Percentiles rank a stretch among this genome's conserved stretches.
Conservation (phyloP, 208 protist genomes). For the Angomonas ambiguus region DNA sequence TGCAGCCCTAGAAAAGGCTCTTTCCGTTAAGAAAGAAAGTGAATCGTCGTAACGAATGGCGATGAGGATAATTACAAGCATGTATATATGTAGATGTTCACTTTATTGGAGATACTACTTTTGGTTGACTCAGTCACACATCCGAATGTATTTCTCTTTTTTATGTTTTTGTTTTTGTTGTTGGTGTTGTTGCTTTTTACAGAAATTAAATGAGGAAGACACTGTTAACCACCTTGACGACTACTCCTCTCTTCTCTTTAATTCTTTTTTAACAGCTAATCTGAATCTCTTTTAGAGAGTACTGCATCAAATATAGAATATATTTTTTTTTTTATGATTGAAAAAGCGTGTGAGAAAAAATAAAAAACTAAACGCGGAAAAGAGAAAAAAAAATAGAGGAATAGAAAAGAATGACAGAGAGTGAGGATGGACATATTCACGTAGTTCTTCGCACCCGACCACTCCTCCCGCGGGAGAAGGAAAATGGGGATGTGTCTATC, state of each 20-base stretch:
- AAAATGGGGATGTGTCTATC: slow-evolving; percentile 25
- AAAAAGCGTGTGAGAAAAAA: slow-evolving; percentile 1
- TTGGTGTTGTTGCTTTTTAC: no score
- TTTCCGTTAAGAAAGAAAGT: slow-evolving; percentile 30
- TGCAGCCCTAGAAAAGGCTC: slow-evolving; percentile 46
- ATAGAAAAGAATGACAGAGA: neutral
- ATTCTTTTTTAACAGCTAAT: neutral
- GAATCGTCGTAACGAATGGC: neutral
- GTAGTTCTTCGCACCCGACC: slow-evolving; percentile 65
- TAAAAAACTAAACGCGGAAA: neutral
- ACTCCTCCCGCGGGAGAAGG: slow-evolving; percentile 47
- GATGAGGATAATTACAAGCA: neutral
- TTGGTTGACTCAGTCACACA: neutral
- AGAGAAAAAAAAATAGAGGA: neutral
- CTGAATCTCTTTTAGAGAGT: neutral
- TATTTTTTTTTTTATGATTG: slow-evolving; percentile 1
- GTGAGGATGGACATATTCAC: slow-evolving; percentile 20
- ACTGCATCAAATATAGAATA: neutral
- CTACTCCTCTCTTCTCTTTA: neutral
- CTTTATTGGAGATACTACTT: neutral
- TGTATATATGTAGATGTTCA: neutral
- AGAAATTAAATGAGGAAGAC: no score
- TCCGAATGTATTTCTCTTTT: neutral
- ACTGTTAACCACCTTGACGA: no score
- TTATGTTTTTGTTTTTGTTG: neutral